Percentiles rank a stretch among this genome's conserved stretches.
phyloP scores from a whole-genome alignment of 1,139 yeast species.

The Kluyveromyces sp. region DNA sequence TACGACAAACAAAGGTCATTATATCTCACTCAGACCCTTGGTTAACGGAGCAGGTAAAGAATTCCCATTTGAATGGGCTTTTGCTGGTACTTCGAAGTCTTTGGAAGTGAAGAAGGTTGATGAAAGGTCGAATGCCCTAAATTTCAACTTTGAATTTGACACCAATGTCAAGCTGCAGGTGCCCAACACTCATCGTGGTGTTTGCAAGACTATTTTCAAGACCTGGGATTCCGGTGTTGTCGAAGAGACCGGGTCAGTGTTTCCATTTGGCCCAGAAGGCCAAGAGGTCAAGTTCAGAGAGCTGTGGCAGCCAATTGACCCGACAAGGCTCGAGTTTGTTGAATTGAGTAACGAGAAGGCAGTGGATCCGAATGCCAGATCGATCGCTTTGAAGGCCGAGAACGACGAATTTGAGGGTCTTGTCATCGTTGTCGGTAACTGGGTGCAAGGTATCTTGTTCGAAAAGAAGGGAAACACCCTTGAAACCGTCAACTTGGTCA shows the following conservation, averaged over 20 bases:
- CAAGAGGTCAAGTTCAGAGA: slow-evolving; percentile 28
- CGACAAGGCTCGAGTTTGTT: slow-evolving; percentile 19
- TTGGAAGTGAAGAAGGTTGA: slow-evolving; percentile 17
- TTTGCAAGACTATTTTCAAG: slow-evolving; percentile 26
- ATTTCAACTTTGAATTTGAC: slow-evolving; percentile 27
- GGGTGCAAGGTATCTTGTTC: slow-evolving; percentile 48
- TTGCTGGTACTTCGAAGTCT: slow-evolving; percentile 32
- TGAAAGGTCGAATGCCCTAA: slow-evolving; percentile 18
- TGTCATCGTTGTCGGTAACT: slow-evolving; percentile 44
- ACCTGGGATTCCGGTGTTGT: slow-evolving; percentile 30
- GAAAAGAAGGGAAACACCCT: slow-evolving; percentile 29
- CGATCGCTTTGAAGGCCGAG: slow-evolving; percentile 34
- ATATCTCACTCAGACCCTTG: slow-evolving; percentile 33
- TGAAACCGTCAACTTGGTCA: slow-evolving; percentile 24
- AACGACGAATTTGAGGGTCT: slow-evolving; percentile 37
- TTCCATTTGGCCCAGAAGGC: slow-evolving; percentile 25
- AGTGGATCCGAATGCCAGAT: slow-evolving; percentile 20
- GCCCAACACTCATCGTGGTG: slow-evolving; percentile 26
- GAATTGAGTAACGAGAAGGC: slow-evolving; percentile 11
- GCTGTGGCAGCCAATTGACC: slow-evolving; percentile 32
- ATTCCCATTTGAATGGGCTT: slow-evolving; percentile 40
- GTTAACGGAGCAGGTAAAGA: slow-evolving; percentile 23
- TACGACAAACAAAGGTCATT: slow-evolving; percentile 29
- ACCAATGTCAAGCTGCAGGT: slow-evolving; percentile 24
- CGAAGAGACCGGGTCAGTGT: slow-evolving; percentile 29